Base-by-base conservation (phyloP, 2,329 filamentous ascomycete species). In the Trichothecium roseum region DNA sequence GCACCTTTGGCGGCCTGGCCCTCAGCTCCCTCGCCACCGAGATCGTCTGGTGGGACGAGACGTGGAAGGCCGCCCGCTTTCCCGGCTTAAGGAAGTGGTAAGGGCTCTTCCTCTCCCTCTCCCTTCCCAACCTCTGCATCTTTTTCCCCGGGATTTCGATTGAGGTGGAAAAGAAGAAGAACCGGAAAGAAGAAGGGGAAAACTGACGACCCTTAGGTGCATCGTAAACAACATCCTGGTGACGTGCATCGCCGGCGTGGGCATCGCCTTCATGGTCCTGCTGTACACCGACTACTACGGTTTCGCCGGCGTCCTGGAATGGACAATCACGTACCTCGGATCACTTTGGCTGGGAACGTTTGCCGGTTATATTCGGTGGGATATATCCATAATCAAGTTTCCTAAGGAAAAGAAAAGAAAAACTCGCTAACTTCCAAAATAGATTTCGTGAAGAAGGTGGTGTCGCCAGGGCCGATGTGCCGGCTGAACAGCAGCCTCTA, bases 1-100 rank as follows among this genome's bases (percentile, higher is more conserved):
- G 32, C 27, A 38, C 37, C 2, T 38, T 38, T 32, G 37, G 37
- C 17, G 37, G 37, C 4, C 24, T 38, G 32, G 37, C 18, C 12
- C 10, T 38, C 14, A 38, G 37, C 20, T 35, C 32, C 3, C 9
- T 38, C 13, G 22, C 37, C 5, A 38, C 37, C 3, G 37, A 38
- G 28, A 31, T 31, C 27, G 37, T 38, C 4, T 38, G 37, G 37
- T 38, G 32, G 37, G 37, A 38, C 20, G 37, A 38, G 37, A 38
- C 37, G 14, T 38, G 27, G 15, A 34, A 34, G 18, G 37, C 37
- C 7, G 37, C 37, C 10, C 27, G 37, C 15, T 38, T 38, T 28
- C 37, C 37, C 4, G 37, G 37, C 9, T 17, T 38, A 18, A 24
- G 37, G 20, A 38, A 38, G 17, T 38, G 37, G 37, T 37, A 6